A percentile compares a stretch with the other conserved stretches of the same genome.
Evolutionary conservation across 148 eudicot genomes (phyloP).

Genomic region (Rhododendron molle): DNA sequence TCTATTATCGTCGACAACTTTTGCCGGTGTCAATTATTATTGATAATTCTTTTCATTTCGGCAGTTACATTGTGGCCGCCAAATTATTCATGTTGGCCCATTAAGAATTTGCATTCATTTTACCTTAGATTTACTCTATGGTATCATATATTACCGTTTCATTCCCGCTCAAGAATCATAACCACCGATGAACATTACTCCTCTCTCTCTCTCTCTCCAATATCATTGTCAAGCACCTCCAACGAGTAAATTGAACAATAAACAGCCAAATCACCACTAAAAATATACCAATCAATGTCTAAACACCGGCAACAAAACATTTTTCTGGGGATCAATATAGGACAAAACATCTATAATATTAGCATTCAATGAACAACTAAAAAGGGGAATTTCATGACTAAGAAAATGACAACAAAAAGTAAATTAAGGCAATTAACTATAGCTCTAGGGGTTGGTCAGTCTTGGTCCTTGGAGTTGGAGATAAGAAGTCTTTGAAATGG

Average conservation of each 20-base stretch:
- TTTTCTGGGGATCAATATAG: not conserved
- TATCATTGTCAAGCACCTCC: not conserved
- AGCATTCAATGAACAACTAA: not conserved
- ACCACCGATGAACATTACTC: not conserved
- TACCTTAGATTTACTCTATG: too few relatives aligned
- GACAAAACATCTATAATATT: not conserved
- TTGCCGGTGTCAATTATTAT: too few relatives aligned
- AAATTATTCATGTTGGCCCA: too few relatives aligned
- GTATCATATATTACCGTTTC: not conserved
- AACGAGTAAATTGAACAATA: not conserved
- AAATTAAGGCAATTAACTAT: too few relatives aligned
- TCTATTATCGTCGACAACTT: too few relatives aligned
- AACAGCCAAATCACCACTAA: not conserved
- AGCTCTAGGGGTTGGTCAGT: too few relatives aligned
- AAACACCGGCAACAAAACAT: not conserved
- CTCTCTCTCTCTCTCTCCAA: not conserved
- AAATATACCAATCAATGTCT: not conserved
- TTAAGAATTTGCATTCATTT: too few relatives aligned
- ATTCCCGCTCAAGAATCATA: not conserved
- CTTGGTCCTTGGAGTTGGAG: too few relatives aligned
- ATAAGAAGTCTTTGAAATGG: too few relatives aligned
- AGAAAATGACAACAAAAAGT: not conserved
- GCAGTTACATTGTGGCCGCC: too few relatives aligned
- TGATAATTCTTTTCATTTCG: too few relatives aligned
- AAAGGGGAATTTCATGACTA: not conserved